Evolutionary conservation across 352 stramenopile genomes (phyloP), one percentile per base, ranked within the genome.

Genomic region (Phytophthora lateralis): DNA sequence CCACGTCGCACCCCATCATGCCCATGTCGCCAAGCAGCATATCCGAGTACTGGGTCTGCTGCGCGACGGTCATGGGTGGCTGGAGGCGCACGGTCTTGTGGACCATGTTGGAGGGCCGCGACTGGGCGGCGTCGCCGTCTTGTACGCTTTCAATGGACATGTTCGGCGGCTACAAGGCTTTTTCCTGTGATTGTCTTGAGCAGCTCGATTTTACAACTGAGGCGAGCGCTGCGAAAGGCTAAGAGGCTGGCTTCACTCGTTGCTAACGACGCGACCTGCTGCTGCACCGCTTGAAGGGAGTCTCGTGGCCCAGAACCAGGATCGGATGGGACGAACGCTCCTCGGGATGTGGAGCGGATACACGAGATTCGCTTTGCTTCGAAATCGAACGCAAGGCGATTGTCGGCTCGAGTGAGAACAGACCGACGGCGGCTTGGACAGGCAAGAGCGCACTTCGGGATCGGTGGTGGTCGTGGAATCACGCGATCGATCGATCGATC

Each of bases 1-100:
- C 76, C 24, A 88, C 76, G 41, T 91, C 80, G 38, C 76, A 73
- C 59, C 75, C 75, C 75, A 92, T 88, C 69, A 90, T 85, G 34
- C 64, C 66, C 55, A 90, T 87, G 27, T 88, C 79, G 30, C 67
- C 73, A 0, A 92, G 75, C 30, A 92, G 65, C 57, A 82, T 76
- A 62, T 92, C 79, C 29, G 59, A 55, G 52, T 70, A 75, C 35
- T 63, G 67, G 6, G 50, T 49, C 45, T 65, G 68, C 12, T 70
- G 70, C 34, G 64, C 37, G 47, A 75, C 66, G 21, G 60, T 48
- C 15, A 57, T 45, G 10, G 47, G 52, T 17, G 55, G 39, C 50
- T 63, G 60, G 15, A 66, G 55, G 18, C 32, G 32, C 45, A 49
- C 57, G 6, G 47, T 47, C 46, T 73, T 63, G 45, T 53, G 37